Evolutionary conservation across 176 grass and related monocot species (phyloP).

Genomic region (Oryza glumipatula): DNA sequence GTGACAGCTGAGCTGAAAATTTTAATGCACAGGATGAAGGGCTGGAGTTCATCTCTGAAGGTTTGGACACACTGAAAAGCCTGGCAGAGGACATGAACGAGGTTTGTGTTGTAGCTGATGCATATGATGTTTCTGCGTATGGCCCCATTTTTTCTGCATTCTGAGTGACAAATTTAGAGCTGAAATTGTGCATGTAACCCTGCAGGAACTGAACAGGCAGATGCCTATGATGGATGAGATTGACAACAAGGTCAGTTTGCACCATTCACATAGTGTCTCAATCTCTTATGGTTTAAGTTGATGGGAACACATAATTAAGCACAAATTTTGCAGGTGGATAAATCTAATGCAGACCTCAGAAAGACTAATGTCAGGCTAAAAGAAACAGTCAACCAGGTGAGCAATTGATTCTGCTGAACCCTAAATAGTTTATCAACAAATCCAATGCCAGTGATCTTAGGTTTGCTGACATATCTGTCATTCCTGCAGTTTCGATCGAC

Average conservation of each 20-base stretch:
- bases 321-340: constrained; percentile 61
- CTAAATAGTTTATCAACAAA: neutral
- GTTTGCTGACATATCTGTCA: neutral
- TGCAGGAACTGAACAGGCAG: constrained; percentile 91
- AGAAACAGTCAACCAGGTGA: constrained; percentile 72
- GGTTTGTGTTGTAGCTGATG: constrained; percentile 32
- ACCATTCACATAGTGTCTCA: neutral
- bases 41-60: constrained; percentile 85
- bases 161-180: neutral
- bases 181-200: constrained; percentile 15
- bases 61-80: constrained; percentile 78
- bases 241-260: constrained; percentile 65
- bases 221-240: constrained; percentile 88
- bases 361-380: constrained; percentile 91
- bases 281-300: neutral
- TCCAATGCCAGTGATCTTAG: neutral
- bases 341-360: constrained; percentile 72
- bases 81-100: constrained; percentile 89
- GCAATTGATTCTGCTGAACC: constrained; percentile 5
- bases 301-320: neutral
- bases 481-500: constrained; percentile 70
- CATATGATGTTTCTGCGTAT: neutral
- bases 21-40: constrained; percentile 64
- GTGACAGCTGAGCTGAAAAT: neutral
- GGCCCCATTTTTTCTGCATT: neutral